Percentiles rank a stretch among this genome's conserved stretches.
phyloP scores from a whole-genome alignment of 139 green algal species.

The Chlorella vulgaris region DNA sequence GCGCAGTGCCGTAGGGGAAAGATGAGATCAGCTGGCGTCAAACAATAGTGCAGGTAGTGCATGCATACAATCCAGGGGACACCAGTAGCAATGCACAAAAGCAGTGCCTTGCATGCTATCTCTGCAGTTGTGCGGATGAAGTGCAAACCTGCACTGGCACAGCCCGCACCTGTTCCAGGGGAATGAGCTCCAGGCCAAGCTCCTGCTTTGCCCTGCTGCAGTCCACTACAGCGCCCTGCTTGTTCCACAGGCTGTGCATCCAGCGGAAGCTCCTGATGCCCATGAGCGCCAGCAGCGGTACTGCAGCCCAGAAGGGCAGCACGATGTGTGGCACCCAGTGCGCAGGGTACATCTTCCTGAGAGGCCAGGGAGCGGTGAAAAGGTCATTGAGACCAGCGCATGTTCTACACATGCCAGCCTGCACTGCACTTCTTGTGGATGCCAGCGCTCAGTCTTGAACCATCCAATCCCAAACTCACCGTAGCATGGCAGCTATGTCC shows the following conservation, averaged over 20 bases:
- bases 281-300: neutral
- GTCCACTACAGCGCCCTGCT: neutral
- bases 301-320: neutral
- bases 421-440: neutral
- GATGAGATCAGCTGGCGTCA: neutral
- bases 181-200: conserved; percentile 25
- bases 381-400: too few species aligned
- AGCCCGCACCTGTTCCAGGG: conserved; percentile 13
- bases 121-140: too few species aligned
- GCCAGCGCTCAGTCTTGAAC: too few species aligned
- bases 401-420: neutral
- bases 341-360: conserved; percentile 8
- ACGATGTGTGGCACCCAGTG: conserved; percentile 9
- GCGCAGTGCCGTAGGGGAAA: neutral
- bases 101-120: too few species aligned
- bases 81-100: neutral
- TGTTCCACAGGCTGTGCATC: conserved; percentile 13
- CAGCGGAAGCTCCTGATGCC: conserved; percentile 17
- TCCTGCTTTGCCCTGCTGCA: conserved; percentile 2
- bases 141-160: too few species aligned
- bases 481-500: conserved; percentile 4
- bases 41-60: neutral
- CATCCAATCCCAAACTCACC: neutral
- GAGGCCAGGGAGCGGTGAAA: too few species aligned
- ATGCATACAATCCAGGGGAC: neutral